Conservation (phyloP, 768 basidiomycete genomes). For the Naematelia encephala region DNA sequence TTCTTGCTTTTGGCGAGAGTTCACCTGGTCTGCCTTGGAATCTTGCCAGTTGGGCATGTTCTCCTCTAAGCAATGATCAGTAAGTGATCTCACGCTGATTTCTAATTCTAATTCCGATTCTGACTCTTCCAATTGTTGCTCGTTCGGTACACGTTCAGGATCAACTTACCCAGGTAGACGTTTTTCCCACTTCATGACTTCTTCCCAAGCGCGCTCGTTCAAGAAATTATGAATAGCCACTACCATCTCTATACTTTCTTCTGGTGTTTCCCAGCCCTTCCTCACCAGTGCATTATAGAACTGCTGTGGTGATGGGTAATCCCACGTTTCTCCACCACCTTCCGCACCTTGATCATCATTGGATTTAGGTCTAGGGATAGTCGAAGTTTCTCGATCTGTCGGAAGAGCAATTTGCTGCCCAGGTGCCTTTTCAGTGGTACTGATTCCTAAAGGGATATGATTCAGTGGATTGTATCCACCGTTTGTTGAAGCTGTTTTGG, state of each 20-base stretch:
- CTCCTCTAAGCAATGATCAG: slow-evolving; percentile 56
- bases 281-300: slow-evolving; percentile 95
- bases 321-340: slow-evolving; percentile 59
- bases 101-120: neutral
- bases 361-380: slow-evolving; percentile 67
- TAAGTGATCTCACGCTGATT: slow-evolving; percentile 4
- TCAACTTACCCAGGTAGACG: slow-evolving; percentile 59
- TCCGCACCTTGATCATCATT: slow-evolving; percentile 34
- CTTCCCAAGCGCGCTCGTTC: slow-evolving; percentile 94
- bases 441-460: slow-evolving; percentile 68
- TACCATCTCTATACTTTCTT: slow-evolving; percentile 87
- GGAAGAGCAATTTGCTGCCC: slow-evolving; percentile 64
- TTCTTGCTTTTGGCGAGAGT: slow-evolving; percentile 86
- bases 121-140: neutral
- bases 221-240: slow-evolving; percentile 97
- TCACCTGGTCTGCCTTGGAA: slow-evolving; percentile 90
- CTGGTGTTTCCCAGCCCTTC: slow-evolving; percentile 96
- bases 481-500: neutral
- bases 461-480: slow-evolving; percentile 65
- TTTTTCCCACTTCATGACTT: slow-evolving; percentile 90
- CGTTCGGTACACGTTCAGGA: neutral
- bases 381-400: slow-evolving; percentile 69
- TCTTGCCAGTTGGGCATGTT: slow-evolving; percentile 69
- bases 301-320: slow-evolving; percentile 95
- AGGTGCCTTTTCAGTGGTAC: slow-evolving; percentile 62